Percentiles rank a stretch among this genome's conserved stretches.
Evolutionary conservation across 208 protist species (phyloP).

Genomic region (Leishmania amazonensis): DNA sequence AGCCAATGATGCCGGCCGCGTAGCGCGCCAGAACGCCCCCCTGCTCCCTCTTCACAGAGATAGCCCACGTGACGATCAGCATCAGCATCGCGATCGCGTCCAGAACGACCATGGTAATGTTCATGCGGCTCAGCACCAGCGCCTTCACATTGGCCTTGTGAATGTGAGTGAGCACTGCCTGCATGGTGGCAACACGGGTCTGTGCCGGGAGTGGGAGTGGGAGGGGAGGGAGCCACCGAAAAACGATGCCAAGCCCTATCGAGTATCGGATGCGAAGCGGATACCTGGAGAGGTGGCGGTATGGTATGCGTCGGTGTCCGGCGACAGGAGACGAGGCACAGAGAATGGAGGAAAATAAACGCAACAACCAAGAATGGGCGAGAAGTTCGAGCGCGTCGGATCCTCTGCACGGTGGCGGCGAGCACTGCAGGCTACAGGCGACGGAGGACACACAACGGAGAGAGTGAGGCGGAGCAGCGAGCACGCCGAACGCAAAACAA

Average conservation of each 20-base stretch:
- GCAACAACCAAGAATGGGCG: not conserved
- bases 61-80: slow-evolving; percentile 69
- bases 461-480: not conserved
- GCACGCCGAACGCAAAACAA: too few relatives aligned
- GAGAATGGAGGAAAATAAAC: not conserved
- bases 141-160: slow-evolving; percentile 75
- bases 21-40: slow-evolving; percentile 52
- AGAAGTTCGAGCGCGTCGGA: not conserved
- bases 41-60: slow-evolving; percentile 53
- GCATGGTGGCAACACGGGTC: slow-evolving; percentile 38
- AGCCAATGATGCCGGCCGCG: slow-evolving; percentile 59
- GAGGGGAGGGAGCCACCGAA: not conserved
- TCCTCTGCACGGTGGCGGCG: not conserved
- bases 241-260: not conserved
- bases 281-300: not conserved
- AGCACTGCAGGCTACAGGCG: not conserved
- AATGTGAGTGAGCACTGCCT: slow-evolving; percentile 67
- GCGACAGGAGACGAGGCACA: not conserved
- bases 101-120: slow-evolving; percentile 57
- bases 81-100: slow-evolving; percentile 64
- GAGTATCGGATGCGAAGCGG: not conserved
- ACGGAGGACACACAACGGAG: not conserved
- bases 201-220: not conserved
- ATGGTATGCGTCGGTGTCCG: not conserved
- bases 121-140: slow-evolving; percentile 70